Evolutionary conservation across 2,329 filamentous ascomycete genomes (phyloP).

Genomic region (Calycina marina): DNA sequence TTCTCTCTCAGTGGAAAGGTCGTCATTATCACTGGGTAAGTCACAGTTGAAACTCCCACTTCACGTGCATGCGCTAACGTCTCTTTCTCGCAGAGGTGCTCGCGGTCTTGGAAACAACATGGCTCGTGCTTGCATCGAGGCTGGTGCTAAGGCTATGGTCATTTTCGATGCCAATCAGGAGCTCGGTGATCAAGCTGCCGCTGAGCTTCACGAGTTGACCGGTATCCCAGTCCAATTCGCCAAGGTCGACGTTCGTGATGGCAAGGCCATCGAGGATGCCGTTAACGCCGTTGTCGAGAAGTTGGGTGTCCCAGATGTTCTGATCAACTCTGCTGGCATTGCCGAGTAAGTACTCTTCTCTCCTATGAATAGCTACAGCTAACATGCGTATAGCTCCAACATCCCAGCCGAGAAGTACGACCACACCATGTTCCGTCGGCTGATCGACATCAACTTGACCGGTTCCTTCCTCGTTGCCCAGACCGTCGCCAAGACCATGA

Average conservation of each 20-base stretch:
- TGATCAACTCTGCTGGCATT: conserved; percentile 71
- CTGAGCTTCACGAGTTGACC: conserved; percentile 57
- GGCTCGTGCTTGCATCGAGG: conserved; percentile 63
- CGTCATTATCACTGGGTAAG: conserved; percentile 57
- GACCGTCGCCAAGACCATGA: conserved; percentile 59
- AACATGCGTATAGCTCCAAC: conserved; percentile 41
- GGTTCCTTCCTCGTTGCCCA: conserved; percentile 68
- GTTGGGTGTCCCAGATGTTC: conserved; percentile 56
- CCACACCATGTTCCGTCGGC: conserved; percentile 58
- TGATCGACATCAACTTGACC: conserved; percentile 72
- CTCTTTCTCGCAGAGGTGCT: conserved; percentile 41
- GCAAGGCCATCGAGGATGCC: conserved; percentile 52
- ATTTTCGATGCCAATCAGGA: conserved; percentile 69
- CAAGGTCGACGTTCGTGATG: conserved; percentile 65
- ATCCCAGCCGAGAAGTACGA: conserved; percentile 70
- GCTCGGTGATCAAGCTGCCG: conserved; percentile 54
- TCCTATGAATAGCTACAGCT: conserved; percentile 8
- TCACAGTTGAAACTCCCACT: neutral
- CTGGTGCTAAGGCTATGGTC: conserved; percentile 56
- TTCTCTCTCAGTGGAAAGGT: conserved; percentile 58
- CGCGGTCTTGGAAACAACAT: conserved; percentile 68
- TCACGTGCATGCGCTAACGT: conserved; percentile 17
- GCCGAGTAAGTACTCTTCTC: conserved; percentile 40
- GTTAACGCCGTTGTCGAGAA: conserved; percentile 50
- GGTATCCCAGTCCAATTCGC: conserved; percentile 62